Evolutionary conservation across 2,329 filamentous ascomycete species (phyloP).

Genomic region (Claviceps pazoutovae): DNA sequence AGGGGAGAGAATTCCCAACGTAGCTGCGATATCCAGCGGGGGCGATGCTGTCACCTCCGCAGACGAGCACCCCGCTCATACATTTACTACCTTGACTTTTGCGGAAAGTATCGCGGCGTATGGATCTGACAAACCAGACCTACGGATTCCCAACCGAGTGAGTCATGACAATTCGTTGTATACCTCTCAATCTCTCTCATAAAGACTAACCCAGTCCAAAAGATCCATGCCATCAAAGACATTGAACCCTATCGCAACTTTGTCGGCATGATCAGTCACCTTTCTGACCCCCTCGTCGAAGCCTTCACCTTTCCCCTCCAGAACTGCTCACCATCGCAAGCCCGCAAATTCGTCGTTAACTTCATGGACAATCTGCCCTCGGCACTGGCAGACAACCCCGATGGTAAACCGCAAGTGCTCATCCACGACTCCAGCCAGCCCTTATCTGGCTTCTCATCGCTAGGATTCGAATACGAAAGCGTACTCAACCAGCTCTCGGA

Average conservation of each 20-base stretch:
- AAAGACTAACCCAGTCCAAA: conserved; percentile 9
- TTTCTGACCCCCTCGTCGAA: conserved; percentile 59
- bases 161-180: conserved; percentile 8
- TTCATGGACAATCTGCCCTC: conserved; percentile 56
- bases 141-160: conserved; percentile 58
- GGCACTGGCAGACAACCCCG: conserved; percentile 51
- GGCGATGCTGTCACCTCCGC: neutral
- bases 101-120: conserved; percentile 55
- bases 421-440: conserved; percentile 62
- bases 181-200: conserved; percentile 5
- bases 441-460: conserved; percentile 59
- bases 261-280: conserved; percentile 57
- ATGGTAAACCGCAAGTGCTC: conserved; percentile 70
- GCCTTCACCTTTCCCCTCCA: conserved; percentile 53
- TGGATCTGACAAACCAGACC: conserved; percentile 85
- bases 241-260: conserved; percentile 45
- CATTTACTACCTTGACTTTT: conserved; percentile 22
- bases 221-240: conserved; percentile 53
- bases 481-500: conserved; percentile 22
- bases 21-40: conserved; percentile 13
- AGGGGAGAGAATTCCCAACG: conserved; percentile 19
- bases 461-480: conserved; percentile 54
- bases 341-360: conserved; percentile 45
- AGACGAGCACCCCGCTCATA: conserved; percentile 14
- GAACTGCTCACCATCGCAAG: conserved; percentile 35